These are phyloP conservation scores for Dinochytrium kinnereticum DNA, from an alignment of 371 early-diverging fungal genomes.

Conservation along the genomic window DNA sequence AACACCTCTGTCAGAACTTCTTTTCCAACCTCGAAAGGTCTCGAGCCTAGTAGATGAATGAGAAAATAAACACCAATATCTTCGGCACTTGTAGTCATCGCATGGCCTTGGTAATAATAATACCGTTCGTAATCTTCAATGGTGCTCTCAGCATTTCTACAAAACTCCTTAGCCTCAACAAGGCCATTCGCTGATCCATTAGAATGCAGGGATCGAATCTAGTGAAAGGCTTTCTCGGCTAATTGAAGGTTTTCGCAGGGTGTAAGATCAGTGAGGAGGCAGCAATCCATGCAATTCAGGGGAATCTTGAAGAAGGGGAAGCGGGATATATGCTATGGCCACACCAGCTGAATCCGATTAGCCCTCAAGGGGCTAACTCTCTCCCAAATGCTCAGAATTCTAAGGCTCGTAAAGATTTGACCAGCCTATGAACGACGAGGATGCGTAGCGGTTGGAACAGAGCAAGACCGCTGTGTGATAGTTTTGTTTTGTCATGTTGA, in stretches of 20 bases:
- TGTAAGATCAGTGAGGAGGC: slow-evolving; percentile 1
- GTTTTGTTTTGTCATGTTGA: too few species aligned
- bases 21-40: neutral
- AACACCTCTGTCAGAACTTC: slow-evolving; percentile 15
- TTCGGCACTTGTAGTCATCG: slow-evolving; percentile 13
- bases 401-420: neutral
- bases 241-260: neutral
- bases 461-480: too few species aligned
- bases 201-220: slow-evolving; percentile 25
- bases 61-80: slow-evolving; percentile 15
- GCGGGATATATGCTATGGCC: neutral
- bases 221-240: neutral
- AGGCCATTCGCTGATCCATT: slow-evolving; percentile 21
- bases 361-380: slow-evolving; percentile 32
- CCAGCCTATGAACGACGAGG: too few species aligned
- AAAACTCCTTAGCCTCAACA: neutral
- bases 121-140: neutral
- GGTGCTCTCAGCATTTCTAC: neutral
- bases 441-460: too few species aligned
- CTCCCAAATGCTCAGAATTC: slow-evolving; percentile 20
- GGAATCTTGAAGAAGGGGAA: slow-evolving; percentile 3
- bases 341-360: slow-evolving; percentile 32
- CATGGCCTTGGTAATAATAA: slow-evolving; percentile 25
- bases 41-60: slow-evolving; percentile 1
- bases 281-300: slow-evolving; percentile 5